phyloP scores from a whole-genome alignment of 345 rosid species.

The Populus nigra region DNA sequence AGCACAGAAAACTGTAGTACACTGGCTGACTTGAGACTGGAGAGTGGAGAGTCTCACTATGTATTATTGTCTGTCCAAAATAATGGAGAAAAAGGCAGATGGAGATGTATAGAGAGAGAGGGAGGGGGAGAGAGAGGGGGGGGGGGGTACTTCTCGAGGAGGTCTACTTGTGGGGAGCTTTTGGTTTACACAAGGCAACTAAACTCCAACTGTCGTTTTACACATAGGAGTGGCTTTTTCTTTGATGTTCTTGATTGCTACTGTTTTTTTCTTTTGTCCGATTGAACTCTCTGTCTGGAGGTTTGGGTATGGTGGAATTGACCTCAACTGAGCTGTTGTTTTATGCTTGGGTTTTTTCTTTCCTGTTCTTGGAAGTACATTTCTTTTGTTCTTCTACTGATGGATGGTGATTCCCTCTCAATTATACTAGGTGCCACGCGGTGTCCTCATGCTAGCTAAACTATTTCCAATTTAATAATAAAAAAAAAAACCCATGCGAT shows the following conservation, averaged over 20 bases:
- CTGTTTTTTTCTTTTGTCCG: background rate
- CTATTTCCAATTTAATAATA: too few relatives aligned
- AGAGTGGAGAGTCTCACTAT: background rate
- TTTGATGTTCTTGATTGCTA: background rate
- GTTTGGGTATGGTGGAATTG: too few relatives aligned
- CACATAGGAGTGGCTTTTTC: background rate
- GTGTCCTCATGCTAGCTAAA: too few relatives aligned
- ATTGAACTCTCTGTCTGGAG: background rate
- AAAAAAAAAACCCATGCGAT: too few relatives aligned
- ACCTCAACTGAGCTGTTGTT: too few relatives aligned
- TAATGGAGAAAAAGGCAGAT: background rate
- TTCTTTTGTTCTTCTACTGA: too few relatives aligned
- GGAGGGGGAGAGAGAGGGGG: too few relatives aligned
- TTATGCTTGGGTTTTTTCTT: too few relatives aligned
- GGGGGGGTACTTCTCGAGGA: background rate
- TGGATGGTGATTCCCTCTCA: too few relatives aligned
- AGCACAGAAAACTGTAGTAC: background rate
- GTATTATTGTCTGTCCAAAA: background rate
- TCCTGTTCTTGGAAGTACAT: too few relatives aligned
- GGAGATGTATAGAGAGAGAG: background rate
- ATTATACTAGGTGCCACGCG: too few relatives aligned
- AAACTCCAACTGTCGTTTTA: slow-evolving; percentile 14
- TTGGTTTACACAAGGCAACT: background rate
- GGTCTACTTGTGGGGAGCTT: background rate
- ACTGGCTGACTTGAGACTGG: slow-evolving; percentile 6